Conservation (phyloP, 1,284 basidiomycete genomes). For the Lentinus polychrous region DNA sequence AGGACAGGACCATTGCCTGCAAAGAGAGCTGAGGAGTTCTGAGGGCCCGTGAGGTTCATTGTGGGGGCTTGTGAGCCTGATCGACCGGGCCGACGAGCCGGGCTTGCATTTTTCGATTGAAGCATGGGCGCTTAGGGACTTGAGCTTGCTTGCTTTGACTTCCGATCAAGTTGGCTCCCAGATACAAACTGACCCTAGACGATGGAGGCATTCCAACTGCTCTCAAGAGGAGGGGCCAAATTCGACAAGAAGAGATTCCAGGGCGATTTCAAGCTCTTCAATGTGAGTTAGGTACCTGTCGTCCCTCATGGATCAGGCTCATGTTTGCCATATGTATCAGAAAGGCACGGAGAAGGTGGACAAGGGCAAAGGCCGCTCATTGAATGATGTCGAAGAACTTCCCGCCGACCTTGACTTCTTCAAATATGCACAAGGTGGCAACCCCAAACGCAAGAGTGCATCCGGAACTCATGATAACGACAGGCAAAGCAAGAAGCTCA, state of each 20-base stretch:
- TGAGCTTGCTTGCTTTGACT: too few relatives aligned
- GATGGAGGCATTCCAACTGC: slow-evolving; percentile 73
- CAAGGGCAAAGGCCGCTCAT: slow-evolving; percentile 18
- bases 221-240: slow-evolving; percentile 67
- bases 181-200: not conserved
- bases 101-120: too few relatives aligned
- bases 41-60: too few relatives aligned
- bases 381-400: slow-evolving; percentile 38
- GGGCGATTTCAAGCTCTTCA: slow-evolving; percentile 69
- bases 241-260: slow-evolving; percentile 80
- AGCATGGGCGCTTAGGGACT: too few relatives aligned
- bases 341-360: slow-evolving; percentile 13
- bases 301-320: not conserved
- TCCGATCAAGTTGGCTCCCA: too few relatives aligned
- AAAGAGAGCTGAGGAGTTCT: too few relatives aligned
- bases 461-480: slow-evolving; percentile 30
- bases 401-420: slow-evolving; percentile 86
- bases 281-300: slow-evolving; percentile 33
- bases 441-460: slow-evolving; percentile 33
- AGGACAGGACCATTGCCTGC: too few relatives aligned
- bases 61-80: too few relatives aligned
- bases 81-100: too few relatives aligned
- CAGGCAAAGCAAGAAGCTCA: slow-evolving; percentile 19
- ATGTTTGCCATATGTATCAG: not conserved
- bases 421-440: slow-evolving; percentile 63